A percentile compares a stretch with the other conserved stretches of the same genome.
Evolutionary conservation across 345 rosid species (phyloP).

Genomic region (Turritis glabra): DNA sequence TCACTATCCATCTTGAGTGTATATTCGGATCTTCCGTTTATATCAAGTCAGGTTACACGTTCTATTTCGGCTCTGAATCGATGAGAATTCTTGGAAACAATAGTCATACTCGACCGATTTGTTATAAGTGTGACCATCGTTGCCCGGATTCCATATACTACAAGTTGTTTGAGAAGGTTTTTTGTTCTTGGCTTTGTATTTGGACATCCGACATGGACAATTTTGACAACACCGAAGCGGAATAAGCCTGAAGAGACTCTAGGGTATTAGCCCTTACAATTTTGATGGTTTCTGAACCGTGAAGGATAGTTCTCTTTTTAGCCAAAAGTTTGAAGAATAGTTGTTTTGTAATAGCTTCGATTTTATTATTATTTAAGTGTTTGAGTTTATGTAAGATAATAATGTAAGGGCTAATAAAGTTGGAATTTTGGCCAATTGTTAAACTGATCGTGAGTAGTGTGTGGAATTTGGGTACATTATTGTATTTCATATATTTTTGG

Average conservation of each 20-base stretch:
- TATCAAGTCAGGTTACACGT: background rate
- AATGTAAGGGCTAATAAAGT: background rate
- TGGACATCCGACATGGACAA: background rate
- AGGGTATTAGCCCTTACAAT: too few relatives aligned
- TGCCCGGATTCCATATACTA: background rate
- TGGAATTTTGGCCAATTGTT: background rate
- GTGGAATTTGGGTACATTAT: too few relatives aligned
- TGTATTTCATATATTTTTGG: too few relatives aligned
- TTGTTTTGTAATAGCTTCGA: background rate
- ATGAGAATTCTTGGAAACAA: background rate
- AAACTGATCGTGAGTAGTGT: too few relatives aligned
- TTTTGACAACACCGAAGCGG: background rate
- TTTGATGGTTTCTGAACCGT: background rate
- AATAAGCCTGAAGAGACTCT: background rate
- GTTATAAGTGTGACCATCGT: background rate
- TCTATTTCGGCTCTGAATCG: background rate
- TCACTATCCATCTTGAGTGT: background rate
- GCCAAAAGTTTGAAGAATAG: background rate
- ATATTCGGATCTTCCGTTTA: background rate
- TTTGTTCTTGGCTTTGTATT: conserved; percentile 8
- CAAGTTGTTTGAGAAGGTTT: background rate
- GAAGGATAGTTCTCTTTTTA: background rate
- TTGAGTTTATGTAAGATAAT: background rate
- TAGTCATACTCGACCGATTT: background rate
- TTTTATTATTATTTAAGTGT: background rate